These are phyloP conservation scores for Trichophyton schoenleinii DNA, from an alignment of 2,329 filamentous ascomycete species.

Conservation along the genomic window DNA sequence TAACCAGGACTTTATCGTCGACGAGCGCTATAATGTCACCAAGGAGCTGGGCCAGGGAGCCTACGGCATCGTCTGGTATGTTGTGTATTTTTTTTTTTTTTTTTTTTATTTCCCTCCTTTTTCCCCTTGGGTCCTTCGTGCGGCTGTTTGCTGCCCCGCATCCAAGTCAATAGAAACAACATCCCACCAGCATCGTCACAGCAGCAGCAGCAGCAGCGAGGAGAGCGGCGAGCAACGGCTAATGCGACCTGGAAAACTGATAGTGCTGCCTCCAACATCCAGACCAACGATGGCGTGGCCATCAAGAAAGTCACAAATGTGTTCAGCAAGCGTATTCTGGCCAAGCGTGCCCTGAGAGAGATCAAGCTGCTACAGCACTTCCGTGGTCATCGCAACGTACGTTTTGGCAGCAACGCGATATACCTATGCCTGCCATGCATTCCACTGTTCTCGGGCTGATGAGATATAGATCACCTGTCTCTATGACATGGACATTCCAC, in stretches of 20 bases:
- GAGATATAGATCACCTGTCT: constrained; percentile 80
- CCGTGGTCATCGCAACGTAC: constrained; percentile 72
- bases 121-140: background rate
- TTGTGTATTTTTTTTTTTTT: background rate
- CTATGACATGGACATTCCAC: constrained; percentile 98
- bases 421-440: background rate
- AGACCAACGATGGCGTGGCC: constrained; percentile 84
- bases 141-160: background rate
- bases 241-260: constrained; percentile 12
- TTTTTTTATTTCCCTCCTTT: no score
- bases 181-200: background rate
- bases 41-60: constrained; percentile 97
- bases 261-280: constrained; percentile 83
- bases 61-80: constrained; percentile 95
- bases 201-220: background rate
- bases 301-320: constrained; percentile 99
- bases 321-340: constrained; percentile 99
- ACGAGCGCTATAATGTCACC: constrained; percentile 94
- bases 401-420: constrained; percentile 21
- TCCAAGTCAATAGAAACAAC: background rate
- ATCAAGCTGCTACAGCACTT: constrained; percentile 99
- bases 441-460: background rate
- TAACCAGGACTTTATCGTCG: constrained; percentile 98
- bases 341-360: constrained; percentile 92
- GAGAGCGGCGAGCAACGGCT: constrained; percentile 3